Percentiles rank a stretch among this genome's conserved stretches.
Evolutionary conservation across 2,329 filamentous ascomycete genomes (phyloP).

Genomic region (Colletotrichum eleusines): DNA sequence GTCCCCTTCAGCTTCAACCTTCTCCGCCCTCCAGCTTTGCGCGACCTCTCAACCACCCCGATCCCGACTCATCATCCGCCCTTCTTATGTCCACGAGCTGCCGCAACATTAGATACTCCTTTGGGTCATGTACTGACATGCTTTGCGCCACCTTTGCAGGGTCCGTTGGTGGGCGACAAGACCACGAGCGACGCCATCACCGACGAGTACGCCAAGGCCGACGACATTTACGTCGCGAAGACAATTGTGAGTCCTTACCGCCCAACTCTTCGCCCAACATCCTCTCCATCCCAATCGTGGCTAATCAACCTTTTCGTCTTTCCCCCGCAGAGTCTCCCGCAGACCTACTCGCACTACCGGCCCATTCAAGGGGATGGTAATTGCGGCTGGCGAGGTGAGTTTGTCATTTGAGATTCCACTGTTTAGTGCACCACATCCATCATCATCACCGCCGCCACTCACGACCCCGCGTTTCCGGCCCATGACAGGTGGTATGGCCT

Average conservation of each 20-base stretch:
- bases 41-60: background rate
- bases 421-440: slow-evolving; percentile 1
- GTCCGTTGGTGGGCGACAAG: slow-evolving; percentile 84
- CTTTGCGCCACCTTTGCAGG: slow-evolving; percentile 65
- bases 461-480: slow-evolving; percentile 41
- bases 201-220: slow-evolving; percentile 88
- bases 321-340: slow-evolving; percentile 75
- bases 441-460: slow-evolving; percentile 10
- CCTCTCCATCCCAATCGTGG: slow-evolving; percentile 19
- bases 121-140: background rate
- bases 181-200: slow-evolving; percentile 82
- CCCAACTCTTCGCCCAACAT: background rate
- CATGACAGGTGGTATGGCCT: background rate
- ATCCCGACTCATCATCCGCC: background rate
- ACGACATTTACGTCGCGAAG: slow-evolving; percentile 87
- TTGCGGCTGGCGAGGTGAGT: slow-evolving; percentile 96
- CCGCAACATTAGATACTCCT: too few species aligned
- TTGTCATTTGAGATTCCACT: slow-evolving; percentile 32
- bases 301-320: slow-evolving; percentile 16
- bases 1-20: slow-evolving; percentile 30
- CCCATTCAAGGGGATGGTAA: slow-evolving; percentile 93
- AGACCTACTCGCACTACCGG: slow-evolving; percentile 89
- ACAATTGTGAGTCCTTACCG: slow-evolving; percentile 74
- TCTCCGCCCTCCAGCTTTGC: slow-evolving; percentile 10
- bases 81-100: background rate